Base-by-base conservation (phyloP, 805 yeast genomes). In the Suhomyces emberorum region DNA sequence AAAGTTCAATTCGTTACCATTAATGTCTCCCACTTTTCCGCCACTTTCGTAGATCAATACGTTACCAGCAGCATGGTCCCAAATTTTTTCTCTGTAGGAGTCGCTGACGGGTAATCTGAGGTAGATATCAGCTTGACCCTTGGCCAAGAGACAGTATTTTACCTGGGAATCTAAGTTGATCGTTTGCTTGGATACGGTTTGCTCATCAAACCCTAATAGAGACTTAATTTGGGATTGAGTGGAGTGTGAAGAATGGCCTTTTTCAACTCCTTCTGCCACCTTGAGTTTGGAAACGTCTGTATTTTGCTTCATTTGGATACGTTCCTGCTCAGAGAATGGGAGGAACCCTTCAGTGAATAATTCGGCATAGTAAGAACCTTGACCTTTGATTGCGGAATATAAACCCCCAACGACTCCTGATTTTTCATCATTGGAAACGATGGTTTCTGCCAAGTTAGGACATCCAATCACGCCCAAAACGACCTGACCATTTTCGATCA, bases 21-120 rank as follows among this genome's bases (percentile, higher is more conserved):
- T 61, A 61, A 91, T 77, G 55, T 93, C 98, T 11, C 91, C 79
- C 9, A 93, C 98, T 33, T 69, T 58, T 5, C 98, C 98, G 28
- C 97, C 97, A 49, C 95, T 84, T 60, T 95, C 98, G 23, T 75
- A 71, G 30, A 95, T 81, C 42, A 93, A 72, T 10, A 91, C 70
- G 52, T 84, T 83, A 3, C 98, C 99, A 2, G 97, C 95, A 14
- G 98, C 98, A 59, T 93, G 99, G 62, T 93, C 99, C 98, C 98
- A 93, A 42, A 93, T 88, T 62, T 93, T 93, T 58, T 93, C 99
- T 50, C 86, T 75, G 58, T 89, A 93, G 3, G 74, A 62, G 34
- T 78, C 69, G 46, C 74, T 79, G 30, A 81, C 77, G 10, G 99
- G 99, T 40, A 95, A 65, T 48, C 99, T 80, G 42, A 93, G 69